These are phyloP conservation scores for Monilinia vaccinii-corymbosi DNA, from an alignment of 2,329 filamentous ascomycete species.

Conservation along the genomic window DNA sequence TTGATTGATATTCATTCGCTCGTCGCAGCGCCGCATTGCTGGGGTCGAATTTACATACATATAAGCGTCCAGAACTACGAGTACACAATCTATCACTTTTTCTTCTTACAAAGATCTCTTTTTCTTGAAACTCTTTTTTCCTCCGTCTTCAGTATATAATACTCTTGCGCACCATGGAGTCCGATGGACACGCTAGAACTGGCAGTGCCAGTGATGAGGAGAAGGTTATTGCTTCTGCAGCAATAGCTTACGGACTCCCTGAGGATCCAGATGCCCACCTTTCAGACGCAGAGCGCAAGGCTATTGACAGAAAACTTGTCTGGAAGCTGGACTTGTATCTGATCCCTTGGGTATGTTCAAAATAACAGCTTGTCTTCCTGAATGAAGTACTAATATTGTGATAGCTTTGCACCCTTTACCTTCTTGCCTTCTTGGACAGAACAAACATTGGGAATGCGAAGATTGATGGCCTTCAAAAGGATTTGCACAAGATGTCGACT, in stretches of 20 bases:
- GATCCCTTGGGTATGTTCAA: constrained; percentile 44
- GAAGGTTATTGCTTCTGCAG: background rate
- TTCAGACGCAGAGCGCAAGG: constrained; percentile 51
- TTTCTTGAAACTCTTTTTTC: background rate
- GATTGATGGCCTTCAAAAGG: constrained; percentile 48
- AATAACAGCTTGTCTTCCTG: background rate
- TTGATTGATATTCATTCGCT: background rate
- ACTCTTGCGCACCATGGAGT: constrained; percentile 3
- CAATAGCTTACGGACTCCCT: constrained; percentile 9
- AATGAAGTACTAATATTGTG: background rate
- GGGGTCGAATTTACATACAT: background rate
- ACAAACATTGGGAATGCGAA: constrained; percentile 76
- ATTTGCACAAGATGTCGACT: constrained; percentile 50
- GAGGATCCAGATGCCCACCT: constrained; percentile 55
- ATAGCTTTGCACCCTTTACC: constrained; percentile 61
- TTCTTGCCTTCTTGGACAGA: constrained; percentile 64
- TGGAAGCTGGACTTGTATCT: constrained; percentile 52
- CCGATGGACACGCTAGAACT: background rate
- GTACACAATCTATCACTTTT: background rate
- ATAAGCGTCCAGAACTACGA: background rate
- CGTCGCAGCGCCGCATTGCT: background rate
- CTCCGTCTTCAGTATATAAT: background rate
- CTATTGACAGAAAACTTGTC: constrained; percentile 50
- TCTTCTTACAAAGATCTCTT: background rate
- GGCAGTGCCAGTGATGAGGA: constrained; percentile 7